These are phyloP conservation scores for Planoprotostelium fungivorum DNA, from an alignment of 78 protist species.

Conservation along the genomic window DNA sequence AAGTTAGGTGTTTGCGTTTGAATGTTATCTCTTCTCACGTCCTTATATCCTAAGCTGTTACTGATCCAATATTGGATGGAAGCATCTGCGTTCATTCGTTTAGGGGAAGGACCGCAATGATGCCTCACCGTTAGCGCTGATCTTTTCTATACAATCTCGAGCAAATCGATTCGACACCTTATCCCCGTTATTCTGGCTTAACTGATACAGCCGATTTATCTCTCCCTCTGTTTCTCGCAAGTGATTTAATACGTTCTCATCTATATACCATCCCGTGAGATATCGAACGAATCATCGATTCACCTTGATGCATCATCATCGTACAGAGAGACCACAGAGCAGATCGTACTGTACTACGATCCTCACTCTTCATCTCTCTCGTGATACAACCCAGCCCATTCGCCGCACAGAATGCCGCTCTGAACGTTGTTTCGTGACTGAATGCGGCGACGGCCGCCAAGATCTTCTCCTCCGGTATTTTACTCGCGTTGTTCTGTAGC, in stretches of 20 bases:
- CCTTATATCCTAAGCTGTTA: background rate
- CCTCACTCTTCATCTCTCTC: background rate
- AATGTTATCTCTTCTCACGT: too few species aligned
- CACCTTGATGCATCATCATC: background rate
- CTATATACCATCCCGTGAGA: background rate
- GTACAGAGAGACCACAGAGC: background rate
- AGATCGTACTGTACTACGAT: background rate
- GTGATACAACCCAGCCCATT: background rate
- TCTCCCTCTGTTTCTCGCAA: background rate
- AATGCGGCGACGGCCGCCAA: background rate
- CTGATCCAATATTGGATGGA: background rate
- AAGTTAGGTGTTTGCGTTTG: too few species aligned
- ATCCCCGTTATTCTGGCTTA: background rate
- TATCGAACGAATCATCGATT: background rate
- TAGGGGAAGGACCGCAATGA: background rate
- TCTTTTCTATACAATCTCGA: background rate
- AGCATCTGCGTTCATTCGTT: background rate
- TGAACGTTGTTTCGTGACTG: background rate
- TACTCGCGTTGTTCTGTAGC: background rate
- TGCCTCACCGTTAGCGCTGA: background rate
- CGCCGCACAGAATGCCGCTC: background rate
- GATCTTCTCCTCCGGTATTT: background rate
- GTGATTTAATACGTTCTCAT: background rate
- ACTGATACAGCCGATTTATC: background rate
- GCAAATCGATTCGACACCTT: background rate